phyloP scores from a whole-genome alignment of 2,329 filamentous ascomycete species.

The Torrubiellomyces zombiae region DNA sequence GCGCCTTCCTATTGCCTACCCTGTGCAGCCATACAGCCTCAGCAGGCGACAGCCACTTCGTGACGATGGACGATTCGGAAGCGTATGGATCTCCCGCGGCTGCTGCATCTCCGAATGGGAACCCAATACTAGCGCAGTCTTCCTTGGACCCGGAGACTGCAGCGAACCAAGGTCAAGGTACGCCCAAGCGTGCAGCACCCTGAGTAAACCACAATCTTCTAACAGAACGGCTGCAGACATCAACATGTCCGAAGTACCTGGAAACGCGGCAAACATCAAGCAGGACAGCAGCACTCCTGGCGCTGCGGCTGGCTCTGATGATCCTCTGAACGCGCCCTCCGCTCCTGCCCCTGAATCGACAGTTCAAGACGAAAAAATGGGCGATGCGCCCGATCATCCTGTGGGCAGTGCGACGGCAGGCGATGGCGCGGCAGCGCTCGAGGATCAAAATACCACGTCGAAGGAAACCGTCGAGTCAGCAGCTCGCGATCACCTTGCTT shows the following conservation, averaged over 20 bases:
- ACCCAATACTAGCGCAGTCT: conserved; percentile 38
- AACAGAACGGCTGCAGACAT: conserved; percentile 29
- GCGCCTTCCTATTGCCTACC: conserved; percentile 3
- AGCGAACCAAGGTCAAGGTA: conserved; percentile 30
- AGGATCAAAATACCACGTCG: conserved; percentile 44
- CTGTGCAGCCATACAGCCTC: too few species aligned
- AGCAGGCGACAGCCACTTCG: too few species aligned
- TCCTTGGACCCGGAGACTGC: conserved; percentile 28
- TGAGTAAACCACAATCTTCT: conserved; percentile 1
- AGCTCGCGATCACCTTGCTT: conserved; percentile 79
- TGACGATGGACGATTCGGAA: conserved; percentile 43
- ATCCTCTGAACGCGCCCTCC: conserved; percentile 52
- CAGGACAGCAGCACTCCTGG: conserved; percentile 44
- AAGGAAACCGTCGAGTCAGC: conserved; percentile 73
- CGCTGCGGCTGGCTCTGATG: conserved; percentile 36
- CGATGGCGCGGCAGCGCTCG: conserved; percentile 30
- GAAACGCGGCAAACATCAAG: conserved; percentile 34
- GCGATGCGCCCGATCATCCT: conserved; percentile 41
- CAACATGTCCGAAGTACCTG: conserved; percentile 40
- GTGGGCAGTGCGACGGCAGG: conserved; percentile 24
- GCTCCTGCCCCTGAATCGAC: conserved; percentile 40
- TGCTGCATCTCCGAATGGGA: conserved; percentile 38
- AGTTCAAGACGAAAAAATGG: conserved; percentile 64
- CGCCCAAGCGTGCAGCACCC: too few species aligned
- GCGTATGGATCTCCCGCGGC: conserved; percentile 41